These are phyloP conservation scores for Claviceps quebecensis DNA, from an alignment of 2,329 filamentous ascomycete genomes.

Conservation along the genomic window DNA sequence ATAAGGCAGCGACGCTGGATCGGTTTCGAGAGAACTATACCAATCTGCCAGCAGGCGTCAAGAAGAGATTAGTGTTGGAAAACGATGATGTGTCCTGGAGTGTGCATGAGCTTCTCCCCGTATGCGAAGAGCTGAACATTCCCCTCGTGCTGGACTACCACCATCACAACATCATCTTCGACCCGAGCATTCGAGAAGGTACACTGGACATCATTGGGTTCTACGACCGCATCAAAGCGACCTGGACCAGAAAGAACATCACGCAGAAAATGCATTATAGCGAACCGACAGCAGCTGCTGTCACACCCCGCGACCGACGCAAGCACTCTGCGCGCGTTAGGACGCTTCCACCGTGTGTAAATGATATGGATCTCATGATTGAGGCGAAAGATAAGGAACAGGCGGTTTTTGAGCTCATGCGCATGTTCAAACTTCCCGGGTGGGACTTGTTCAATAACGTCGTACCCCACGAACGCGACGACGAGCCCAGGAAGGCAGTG, in stretches of 20 bases:
- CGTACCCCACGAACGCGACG: conserved; percentile 59
- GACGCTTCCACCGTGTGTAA: conserved; percentile 66
- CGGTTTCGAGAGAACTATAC: conserved; percentile 67
- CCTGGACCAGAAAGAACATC: conserved; percentile 73
- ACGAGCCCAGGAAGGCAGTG: conserved; percentile 46
- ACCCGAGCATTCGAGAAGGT: conserved; percentile 61
- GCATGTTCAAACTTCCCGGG: conserved; percentile 70
- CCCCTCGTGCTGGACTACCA: conserved; percentile 87
- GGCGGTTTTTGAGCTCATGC: conserved; percentile 88
- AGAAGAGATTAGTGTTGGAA: conserved; percentile 72
- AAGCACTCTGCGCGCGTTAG: conserved; percentile 75
- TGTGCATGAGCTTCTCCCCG: conserved; percentile 78
- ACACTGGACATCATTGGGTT: conserved; percentile 65
- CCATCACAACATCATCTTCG: conserved; percentile 90
- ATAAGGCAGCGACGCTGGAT: conserved; percentile 65
- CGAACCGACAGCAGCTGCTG: conserved; percentile 49
- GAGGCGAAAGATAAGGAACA: conserved; percentile 98
- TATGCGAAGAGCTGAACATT: conserved; percentile 90
- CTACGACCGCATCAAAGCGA: conserved; percentile 64
- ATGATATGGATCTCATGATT: conserved; percentile 94
- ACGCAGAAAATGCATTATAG: conserved; percentile 97
- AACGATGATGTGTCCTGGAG: conserved; percentile 90
- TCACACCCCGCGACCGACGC: conserved; percentile 63
- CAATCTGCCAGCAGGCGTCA: conserved; percentile 52
- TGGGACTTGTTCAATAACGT: conserved; percentile 64